Evolutionary conservation across 2,329 filamentous ascomycete genomes (phyloP), one percentile per base, ranked within the genome.

Genomic region (Sporothrix euskadiensis): DNA sequence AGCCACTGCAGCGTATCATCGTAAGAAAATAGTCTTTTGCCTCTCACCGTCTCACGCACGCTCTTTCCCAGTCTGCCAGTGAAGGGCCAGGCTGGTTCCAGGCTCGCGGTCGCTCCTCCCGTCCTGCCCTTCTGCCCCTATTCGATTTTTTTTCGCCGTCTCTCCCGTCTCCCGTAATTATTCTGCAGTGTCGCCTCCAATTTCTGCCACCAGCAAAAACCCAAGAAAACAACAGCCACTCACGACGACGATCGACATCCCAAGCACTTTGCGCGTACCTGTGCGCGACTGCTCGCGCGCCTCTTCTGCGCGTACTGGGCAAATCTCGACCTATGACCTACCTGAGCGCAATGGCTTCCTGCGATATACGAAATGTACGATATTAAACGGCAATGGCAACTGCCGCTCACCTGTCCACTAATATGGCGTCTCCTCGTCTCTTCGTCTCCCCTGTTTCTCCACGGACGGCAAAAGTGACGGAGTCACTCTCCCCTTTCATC

Each of bases 101-200:
- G 68, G 68, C 68, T 70, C 68, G 68, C 68, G 52, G 68, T 70
- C 68, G 26, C n/a, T 12, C 22, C 32, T 35, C n/a, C 47, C 44
- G 12, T 12, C 22, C 22, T 47, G 35, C 39, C 61, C 26, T 26
- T 26, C 26, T 26, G 26, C 26, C 26, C 22, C 19, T 57, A 56
- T 16, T 57, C 22, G 10, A 19, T 14, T 26, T 44, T 32, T n/a
- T 32, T n/a, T n/a, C 4, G 8, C 41, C 39, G 22, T 16, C 41
- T 52, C 32, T n/a, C 7, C 7, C 16, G 14, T 39, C 19, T 69
- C n/a, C 54, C 52, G n/a, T 56, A 6, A 19, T 9, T 56, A 5
- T 30, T 56, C 4, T 41, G 26, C 9, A n/a, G 26, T 26, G 47
- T 54, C 9, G 47, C 49, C n/a, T 70, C 49, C 49, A 61, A 49